A percentile compares a stretch with the other conserved stretches of the same genome.
Evolutionary conservation across 805 yeast genomes (phyloP).

Genomic region (Nakazawaea molendinolei): DNA sequence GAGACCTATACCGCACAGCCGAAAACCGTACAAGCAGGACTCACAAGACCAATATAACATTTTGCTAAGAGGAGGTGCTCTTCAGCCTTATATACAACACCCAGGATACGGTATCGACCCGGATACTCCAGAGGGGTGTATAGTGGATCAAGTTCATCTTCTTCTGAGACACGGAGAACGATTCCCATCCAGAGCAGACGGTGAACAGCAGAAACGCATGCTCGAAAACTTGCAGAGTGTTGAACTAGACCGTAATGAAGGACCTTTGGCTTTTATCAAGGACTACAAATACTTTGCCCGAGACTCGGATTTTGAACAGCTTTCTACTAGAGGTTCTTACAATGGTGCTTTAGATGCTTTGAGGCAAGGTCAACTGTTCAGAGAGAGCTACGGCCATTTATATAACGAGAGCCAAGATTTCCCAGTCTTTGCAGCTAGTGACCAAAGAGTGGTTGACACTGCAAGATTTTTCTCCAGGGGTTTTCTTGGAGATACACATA

Average conservation of each 20-base stretch:
- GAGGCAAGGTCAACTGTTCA: slow-evolving; percentile 41
- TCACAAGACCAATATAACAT: slow-evolving; percentile 38
- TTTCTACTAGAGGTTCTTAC: slow-evolving; percentile 43
- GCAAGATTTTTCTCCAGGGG: slow-evolving; percentile 54
- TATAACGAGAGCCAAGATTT: slow-evolving; percentile 29
- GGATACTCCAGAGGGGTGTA: slow-evolving; percentile 44
- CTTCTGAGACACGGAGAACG: slow-evolving; percentile 56
- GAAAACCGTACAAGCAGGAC: slow-evolving; percentile 20
- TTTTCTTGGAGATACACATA: slow-evolving; percentile 41
- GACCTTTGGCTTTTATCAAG: slow-evolving; percentile 40
- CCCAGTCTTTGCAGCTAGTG: slow-evolving; percentile 50
- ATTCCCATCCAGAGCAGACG: slow-evolving; percentile 30
- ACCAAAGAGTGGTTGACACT: slow-evolving; percentile 49
- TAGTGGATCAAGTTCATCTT: slow-evolving; percentile 47
- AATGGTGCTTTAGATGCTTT: slow-evolving; percentile 45
- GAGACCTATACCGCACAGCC: too few species aligned
- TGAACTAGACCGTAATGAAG: slow-evolving; percentile 21
- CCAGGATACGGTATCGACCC: slow-evolving; percentile 47
- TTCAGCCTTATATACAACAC: slow-evolving; percentile 45
- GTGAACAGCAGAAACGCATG: slow-evolving; percentile 13
- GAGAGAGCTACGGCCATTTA: slow-evolving; percentile 42
- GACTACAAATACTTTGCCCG: slow-evolving; percentile 38
- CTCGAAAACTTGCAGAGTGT: slow-evolving; percentile 11
- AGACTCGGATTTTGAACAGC: slow-evolving; percentile 39
- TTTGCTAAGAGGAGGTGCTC: slow-evolving; percentile 40